Conservation (phyloP, 192 early-diverging fungal species). For the Thamnidium elegans region DNA sequence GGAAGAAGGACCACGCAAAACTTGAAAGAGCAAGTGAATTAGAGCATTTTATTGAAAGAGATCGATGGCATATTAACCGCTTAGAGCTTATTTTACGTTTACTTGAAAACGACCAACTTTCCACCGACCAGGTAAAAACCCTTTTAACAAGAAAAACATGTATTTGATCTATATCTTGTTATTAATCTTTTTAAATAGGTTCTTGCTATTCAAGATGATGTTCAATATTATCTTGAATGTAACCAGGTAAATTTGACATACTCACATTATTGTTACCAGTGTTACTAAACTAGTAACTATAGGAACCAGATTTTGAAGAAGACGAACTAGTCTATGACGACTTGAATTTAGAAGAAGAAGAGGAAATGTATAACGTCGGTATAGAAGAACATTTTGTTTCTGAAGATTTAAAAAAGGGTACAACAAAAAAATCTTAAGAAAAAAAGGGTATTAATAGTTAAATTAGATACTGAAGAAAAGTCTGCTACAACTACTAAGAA, state of each 20-base stretch:
- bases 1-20: conserved; percentile 78
- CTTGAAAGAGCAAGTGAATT: conserved; percentile 68
- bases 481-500: conserved; percentile 19
- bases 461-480: conserved; percentile 18
- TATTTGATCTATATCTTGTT: no score
- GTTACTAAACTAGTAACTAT: neutral
- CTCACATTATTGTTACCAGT: neutral
- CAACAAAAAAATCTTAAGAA: neutral
- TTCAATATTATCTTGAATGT: conserved; percentile 88
- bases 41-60: conserved; percentile 78
- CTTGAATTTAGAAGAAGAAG: conserved; percentile 88
- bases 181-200: no score
- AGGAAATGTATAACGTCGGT: conserved; percentile 72
- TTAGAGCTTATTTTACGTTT: conserved; percentile 92
- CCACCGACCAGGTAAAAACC: conserved; percentile 66
- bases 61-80: conserved; percentile 87
- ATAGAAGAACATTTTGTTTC: conserved; percentile 62
- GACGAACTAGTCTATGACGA: conserved; percentile 93
- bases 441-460: conserved; percentile 9
- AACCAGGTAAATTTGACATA: conserved; percentile 55
- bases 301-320: conserved; percentile 89
- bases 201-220: conserved; percentile 79
- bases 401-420: conserved; percentile 18
- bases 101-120: conserved; percentile 89
- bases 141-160: no score